Evolutionary conservation across 768 basidiomycete genomes (phyloP), one percentile per base, ranked within the genome.

Genomic region (Trametes meyenii): DNA sequence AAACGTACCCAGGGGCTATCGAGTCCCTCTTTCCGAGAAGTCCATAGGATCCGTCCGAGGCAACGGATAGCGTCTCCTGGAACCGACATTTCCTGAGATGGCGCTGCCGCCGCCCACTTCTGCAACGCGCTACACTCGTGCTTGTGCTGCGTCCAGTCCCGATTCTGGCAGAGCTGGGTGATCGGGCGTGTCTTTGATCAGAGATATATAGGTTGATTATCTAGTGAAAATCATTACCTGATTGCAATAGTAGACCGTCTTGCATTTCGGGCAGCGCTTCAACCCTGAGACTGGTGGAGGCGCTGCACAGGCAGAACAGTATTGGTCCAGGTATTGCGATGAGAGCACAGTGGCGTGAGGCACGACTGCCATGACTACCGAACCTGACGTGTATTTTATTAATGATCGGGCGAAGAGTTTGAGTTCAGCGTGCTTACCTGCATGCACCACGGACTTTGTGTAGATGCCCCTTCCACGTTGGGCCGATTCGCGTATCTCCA

Each of bases 51-150:
- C 43, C 94, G 83, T 0, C 84, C 93, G 14, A 98, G 75, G 64
- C 87, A 89, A 52, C 96, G 76, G 11, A 96, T 80, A 1, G 89
- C 90, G 60, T 96, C 94, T 35, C 81, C 86, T 0, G 94, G 92
- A 17, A 88, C 68, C 4, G 80, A 62, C 4, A 79, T 62, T 11
- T 80, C 78, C 13, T 73, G 60, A 2, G 82, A 82, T 2, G 83
- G 81, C 5, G 84, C 83, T 16, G 76, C 67, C 29, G 78, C 71
- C 1, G 76, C 77, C 89, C 87, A 88, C 55, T 74, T 75, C 56
- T 79, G 80, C 10, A 96, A 75, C 0, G 92, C 87, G 5, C 63
- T 59, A 69, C 96, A 98, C 79, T 98, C 96, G 1, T 73, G 72
- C 72, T 88, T 91, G 73, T 97, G 96, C 2, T 82, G 38, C 0